Evolutionary conservation across 768 basidiomycete species (phyloP).

Genomic region (Kwoniella dendrophila): DNA sequence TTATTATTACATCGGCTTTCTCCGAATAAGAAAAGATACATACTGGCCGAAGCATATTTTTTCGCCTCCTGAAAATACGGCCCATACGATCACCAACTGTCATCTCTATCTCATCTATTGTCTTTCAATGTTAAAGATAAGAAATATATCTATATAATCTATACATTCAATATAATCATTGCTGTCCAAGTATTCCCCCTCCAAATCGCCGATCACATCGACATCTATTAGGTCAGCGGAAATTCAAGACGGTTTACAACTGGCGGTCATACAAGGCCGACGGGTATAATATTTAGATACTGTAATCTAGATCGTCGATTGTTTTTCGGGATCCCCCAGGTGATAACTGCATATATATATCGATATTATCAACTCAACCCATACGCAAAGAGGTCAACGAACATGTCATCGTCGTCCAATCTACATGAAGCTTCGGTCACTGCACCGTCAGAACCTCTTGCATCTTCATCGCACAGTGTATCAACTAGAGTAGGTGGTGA

Average conservation of each 20-base stretch:
- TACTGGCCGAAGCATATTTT: not conserved
- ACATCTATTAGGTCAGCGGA: too few relatives aligned
- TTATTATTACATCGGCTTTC: slow-evolving; percentile 2
- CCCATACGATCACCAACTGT: not conserved
- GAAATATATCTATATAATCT: too few relatives aligned
- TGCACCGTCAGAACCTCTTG: slow-evolving; percentile 2
- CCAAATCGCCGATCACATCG: too few relatives aligned
- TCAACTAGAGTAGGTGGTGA: slow-evolving; percentile 22
- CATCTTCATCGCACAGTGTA: slow-evolving; percentile 11
- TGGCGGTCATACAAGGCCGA: too few relatives aligned
- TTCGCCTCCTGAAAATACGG: slow-evolving; percentile 3
- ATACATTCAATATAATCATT: too few relatives aligned
- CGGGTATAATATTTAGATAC: not conserved
- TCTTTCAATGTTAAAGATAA: too few relatives aligned
- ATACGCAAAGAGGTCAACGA: not conserved
- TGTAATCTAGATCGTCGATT: not conserved
- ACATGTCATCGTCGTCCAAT: not conserved
- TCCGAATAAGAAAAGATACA: not conserved
- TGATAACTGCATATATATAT: too few relatives aligned
- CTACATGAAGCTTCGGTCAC: not conserved
- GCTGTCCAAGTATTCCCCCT: too few relatives aligned
- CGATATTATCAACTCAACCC: not conserved
- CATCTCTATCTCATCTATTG: not conserved
- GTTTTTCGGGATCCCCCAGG: too few relatives aligned
- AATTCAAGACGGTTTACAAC: too few relatives aligned